Base-by-base conservation (phyloP, 257 asterid genomes). In the Euphrasia confusa region DNA sequence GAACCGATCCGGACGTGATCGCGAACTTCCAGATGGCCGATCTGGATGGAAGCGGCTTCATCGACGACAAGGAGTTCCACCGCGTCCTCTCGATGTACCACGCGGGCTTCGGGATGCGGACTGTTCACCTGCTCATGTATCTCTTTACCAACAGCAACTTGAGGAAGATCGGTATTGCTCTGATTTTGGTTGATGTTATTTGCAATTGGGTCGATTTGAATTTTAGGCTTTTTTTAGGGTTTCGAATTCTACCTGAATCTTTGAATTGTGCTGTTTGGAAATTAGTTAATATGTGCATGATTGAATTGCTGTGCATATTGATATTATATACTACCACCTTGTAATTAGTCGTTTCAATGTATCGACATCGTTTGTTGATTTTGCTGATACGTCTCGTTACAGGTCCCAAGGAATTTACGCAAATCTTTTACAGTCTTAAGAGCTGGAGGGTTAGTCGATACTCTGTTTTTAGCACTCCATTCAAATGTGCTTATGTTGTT, bases 331-430 rank as follows among this genome's bases (percentile, higher is more conserved):
- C 30, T 6, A 27, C 30, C 37, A 24, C 40, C 61, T 47, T 47
- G 12, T 37, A 10, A 52, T 17, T 18, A 2, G 5, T 66, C 55
- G 27, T 24, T 52, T 30, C 24, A 17, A 37, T 28, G 21, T 9
- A 54, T 63, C 28, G 44, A 54, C 67, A 35, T 7, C 7, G n/a
- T 56, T 45, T 42, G 45, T 32, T 74, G 52, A 72, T 68, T 45
- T 45, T 54, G 47, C 28, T 68, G 53, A 50, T 49, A 8, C 55
- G 49, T 72, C 42, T 58, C 60, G 59, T 64, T 74, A 73, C 83
- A 88, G 98, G 98, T 53, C 99, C 99, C 15, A 89, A 89, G 79
- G 97, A 92, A 74, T 92, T 89, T 72, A 83, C 82, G 44, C 78
- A 84, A 66, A 78, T 92, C 53, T 92, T 80, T 63, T 87, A 83